phyloP scores from a whole-genome alignment of 2,329 filamentous ascomycete species.

The Pseudogymnoascus sp. region DNA sequence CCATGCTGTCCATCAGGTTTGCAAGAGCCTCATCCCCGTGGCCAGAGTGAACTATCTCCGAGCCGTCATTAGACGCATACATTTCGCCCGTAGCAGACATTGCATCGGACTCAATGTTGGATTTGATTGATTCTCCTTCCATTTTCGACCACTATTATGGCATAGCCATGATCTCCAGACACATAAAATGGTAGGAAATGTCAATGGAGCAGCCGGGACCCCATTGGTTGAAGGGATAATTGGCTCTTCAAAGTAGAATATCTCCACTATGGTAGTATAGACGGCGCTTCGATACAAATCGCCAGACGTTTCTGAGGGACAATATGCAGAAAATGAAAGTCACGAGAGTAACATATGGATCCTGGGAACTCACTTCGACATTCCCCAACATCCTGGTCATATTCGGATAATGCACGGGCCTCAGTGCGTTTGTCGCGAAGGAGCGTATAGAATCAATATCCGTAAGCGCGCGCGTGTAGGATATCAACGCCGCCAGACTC shows the following conservation, averaged over 20 bases:
- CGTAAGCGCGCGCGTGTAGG: conserved; percentile 4
- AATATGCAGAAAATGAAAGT: background rate
- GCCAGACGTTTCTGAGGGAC: background rate
- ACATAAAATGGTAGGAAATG: background rate
- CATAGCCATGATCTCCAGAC: background rate
- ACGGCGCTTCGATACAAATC: background rate
- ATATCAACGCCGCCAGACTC: background rate
- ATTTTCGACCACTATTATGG: background rate
- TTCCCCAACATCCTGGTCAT: background rate
- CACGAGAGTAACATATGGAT: background rate
- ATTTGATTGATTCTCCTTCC: background rate
- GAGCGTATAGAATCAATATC: background rate
- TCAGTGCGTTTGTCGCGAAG: background rate
- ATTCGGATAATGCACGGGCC: conserved; percentile 2
- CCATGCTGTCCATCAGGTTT: background rate
- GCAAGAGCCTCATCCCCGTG: background rate
- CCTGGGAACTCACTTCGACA: background rate
- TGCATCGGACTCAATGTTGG: background rate
- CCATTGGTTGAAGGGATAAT: background rate
- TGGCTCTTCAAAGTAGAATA: background rate
- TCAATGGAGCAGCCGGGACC: background rate
- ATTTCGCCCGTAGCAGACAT: background rate
- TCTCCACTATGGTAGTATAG: background rate
- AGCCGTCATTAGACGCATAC: background rate
- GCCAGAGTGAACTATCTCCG: background rate